phyloP scores from a whole-genome alignment of 805 yeast genomes.

The Saturnispora galanensis region DNA sequence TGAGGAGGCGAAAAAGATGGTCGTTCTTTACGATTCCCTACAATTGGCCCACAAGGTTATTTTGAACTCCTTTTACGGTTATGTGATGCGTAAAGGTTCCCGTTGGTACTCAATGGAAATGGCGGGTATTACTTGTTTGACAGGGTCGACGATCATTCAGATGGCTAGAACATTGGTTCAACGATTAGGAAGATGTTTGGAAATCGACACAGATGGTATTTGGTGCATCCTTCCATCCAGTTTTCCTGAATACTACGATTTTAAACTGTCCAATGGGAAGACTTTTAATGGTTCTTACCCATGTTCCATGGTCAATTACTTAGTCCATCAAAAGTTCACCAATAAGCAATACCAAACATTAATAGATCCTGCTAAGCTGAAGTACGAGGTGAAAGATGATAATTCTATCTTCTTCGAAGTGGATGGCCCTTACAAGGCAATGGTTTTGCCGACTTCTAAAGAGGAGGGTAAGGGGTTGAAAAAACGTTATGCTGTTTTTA shows the following conservation, averaged over 20 bases:
- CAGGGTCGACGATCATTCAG: constrained; percentile 97
- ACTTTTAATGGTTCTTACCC: constrained; percentile 76
- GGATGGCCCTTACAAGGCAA: constrained; percentile 97
- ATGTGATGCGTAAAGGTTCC: constrained; percentile 98
- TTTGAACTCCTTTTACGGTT: constrained; percentile 92
- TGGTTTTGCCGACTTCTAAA: constrained; percentile 93
- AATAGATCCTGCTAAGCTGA: constrained; percentile 55
- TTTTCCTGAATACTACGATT: constrained; percentile 80
- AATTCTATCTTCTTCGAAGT: constrained; percentile 96
- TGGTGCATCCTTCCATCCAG: constrained; percentile 96
- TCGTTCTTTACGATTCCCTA: constrained; percentile 84
- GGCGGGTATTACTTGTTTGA: constrained; percentile 98
- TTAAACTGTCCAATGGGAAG: constrained; percentile 70
- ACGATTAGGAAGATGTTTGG: constrained; percentile 88
- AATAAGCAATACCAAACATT: constrained; percentile 90
- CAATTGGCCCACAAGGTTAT: constrained; percentile 97
- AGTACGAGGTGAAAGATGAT: constrained; percentile 73
- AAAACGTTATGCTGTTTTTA: constrained; percentile 94
- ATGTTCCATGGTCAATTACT: constrained; percentile 89
- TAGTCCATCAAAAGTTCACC: constrained; percentile 85
- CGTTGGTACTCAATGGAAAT: constrained; percentile 99
- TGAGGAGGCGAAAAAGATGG: constrained; percentile 93
- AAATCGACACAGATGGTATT: constrained; percentile 97
- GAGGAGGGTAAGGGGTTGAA: constrained; percentile 97
- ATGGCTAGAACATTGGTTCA: constrained; percentile 92